Conservation (phyloP, 2,329 filamentous ascomycete genomes). For the Xylariaceae sp. region DNA sequence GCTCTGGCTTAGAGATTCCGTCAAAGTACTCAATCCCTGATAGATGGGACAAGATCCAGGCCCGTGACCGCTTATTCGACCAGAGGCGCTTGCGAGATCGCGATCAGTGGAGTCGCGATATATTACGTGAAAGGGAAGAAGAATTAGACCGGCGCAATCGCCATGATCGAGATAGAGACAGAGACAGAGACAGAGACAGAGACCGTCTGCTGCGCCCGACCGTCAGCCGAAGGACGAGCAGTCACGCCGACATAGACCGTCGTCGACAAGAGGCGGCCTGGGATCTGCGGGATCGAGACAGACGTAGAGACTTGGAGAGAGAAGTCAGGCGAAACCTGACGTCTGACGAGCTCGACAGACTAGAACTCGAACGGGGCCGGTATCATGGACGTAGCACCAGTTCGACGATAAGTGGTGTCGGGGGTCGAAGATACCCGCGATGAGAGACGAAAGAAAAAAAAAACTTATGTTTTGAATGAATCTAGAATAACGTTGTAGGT, state of each 20-base stretch:
- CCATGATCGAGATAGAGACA: too few species aligned
- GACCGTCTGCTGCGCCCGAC: conserved; percentile 25
- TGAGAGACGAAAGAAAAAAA: too few species aligned
- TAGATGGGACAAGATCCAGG: conserved; percentile 25
- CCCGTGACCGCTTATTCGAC: conserved; percentile 20
- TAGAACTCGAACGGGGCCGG: conserved; percentile 25
- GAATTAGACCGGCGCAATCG: conserved; percentile 25
- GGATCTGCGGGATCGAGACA: conserved; percentile 23
- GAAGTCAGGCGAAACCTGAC: conserved; percentile 29
- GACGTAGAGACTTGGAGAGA: conserved; percentile 28
- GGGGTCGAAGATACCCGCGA: conserved; percentile 26
- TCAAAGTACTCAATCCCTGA: conserved; percentile 20
- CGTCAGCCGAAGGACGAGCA: conserved; percentile 26
- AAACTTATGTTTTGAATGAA: conserved; percentile 1
- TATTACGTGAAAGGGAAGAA: conserved; percentile 16
- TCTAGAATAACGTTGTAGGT: not conserved
- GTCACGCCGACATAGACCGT: conserved; percentile 28
- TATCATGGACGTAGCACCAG: conserved; percentile 21
- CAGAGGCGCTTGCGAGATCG: conserved; percentile 22
- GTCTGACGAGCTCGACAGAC: conserved; percentile 26
- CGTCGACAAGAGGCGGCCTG: conserved; percentile 22
- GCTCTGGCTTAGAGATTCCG: conserved; percentile 23
- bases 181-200: too few species aligned
- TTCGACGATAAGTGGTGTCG: conserved; percentile 22
- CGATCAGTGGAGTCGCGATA: conserved; percentile 22